Percentiles rank a stretch among this genome's conserved stretches.
phyloP scores from a whole-genome alignment of 257 asterid species.

The Mentha longifolia region DNA sequence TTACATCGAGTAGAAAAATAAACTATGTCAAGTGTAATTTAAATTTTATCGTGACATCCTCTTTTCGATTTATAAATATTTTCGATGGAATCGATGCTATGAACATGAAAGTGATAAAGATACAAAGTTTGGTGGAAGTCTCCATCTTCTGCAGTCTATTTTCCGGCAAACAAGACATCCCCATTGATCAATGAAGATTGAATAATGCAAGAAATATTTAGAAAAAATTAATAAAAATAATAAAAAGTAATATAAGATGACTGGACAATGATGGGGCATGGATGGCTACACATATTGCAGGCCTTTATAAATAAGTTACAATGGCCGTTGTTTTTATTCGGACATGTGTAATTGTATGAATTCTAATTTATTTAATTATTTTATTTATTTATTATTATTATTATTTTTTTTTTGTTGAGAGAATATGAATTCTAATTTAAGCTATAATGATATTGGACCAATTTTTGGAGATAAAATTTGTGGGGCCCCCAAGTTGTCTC shows the following conservation, averaged over 20 bases:
- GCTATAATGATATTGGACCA: constrained; percentile 34
- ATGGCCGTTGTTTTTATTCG: constrained; percentile 10
- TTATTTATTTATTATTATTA: too few relatives aligned
- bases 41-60: too few relatives aligned
- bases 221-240: background rate
- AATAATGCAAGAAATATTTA: background rate
- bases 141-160: constrained; percentile 38
- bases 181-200: constrained; percentile 27
- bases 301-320: constrained; percentile 11
- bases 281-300: constrained; percentile 36
- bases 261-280: constrained; percentile 17
- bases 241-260: background rate
- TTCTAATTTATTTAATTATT: too few relatives aligned
- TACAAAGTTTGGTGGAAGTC: constrained; percentile 47
- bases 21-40: too few relatives aligned
- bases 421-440: constrained; percentile 31
- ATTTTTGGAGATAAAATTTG: constrained; percentile 15
- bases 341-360: constrained; percentile 27
- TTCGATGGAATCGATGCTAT: background rate
- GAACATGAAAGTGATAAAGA: constrained; percentile 25
- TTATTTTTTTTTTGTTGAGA: too few relatives aligned
- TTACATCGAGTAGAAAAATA: too few relatives aligned
- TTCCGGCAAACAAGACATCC: constrained; percentile 31
- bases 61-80: too few relatives aligned
- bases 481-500: constrained; percentile 28